Evolutionary conservation across 208 protist species (phyloP).

Genomic region (Trichomonas gallinae): DNA sequence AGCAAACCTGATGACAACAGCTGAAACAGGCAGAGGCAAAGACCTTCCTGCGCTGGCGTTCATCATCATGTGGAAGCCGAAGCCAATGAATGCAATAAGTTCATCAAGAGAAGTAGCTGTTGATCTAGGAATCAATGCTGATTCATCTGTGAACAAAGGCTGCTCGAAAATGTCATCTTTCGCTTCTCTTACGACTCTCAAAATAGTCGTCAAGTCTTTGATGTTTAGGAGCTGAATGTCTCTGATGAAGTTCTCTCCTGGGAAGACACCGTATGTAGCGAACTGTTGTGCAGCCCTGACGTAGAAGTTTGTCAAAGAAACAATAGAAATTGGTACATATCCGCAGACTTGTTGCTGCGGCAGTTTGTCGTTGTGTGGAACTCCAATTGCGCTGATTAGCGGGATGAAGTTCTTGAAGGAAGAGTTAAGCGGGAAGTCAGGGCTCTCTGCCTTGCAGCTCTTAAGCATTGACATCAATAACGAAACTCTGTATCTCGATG

Average conservation of each 20-base stretch:
- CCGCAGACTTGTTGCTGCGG: not conserved
- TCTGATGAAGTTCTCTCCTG: not conserved
- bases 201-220: not conserved
- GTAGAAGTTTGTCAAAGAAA: not conserved
- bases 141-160: not conserved
- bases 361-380: not conserved
- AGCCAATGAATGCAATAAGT: not conserved
- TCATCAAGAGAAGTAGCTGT: not conserved
- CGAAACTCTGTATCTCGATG: not conserved
- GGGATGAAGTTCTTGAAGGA: not conserved
- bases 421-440: not conserved
- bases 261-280: not conserved
- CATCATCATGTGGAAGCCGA: not conserved
- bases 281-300: not conserved
- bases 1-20: not conserved
- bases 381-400: not conserved
- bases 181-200: not conserved
- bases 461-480: not conserved
- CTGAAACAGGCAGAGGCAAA: not conserved
- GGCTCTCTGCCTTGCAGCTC: not conserved
- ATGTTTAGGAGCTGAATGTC: not conserved
- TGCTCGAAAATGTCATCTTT: not conserved
- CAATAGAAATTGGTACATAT: not conserved
- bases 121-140: not conserved
- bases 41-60: not conserved